Evolutionary conservation across 208 protist genomes (phyloP), one percentile per base, ranked within the genome.

Genomic region (Phytomonas francai): DNA sequence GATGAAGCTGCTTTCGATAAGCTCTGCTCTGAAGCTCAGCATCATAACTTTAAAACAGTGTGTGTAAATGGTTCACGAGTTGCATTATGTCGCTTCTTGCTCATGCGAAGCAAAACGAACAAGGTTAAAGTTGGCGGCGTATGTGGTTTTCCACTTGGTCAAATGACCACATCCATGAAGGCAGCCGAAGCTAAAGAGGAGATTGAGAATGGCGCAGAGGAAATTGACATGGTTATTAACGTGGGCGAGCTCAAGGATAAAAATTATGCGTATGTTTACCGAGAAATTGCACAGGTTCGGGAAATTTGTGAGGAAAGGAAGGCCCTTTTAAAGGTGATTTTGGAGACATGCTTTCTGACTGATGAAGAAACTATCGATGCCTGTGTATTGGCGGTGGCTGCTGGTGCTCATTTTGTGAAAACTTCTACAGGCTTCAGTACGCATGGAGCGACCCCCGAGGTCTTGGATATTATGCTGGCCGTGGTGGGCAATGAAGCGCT

Each of bases 191-290:
- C 93, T 8, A 56, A 54, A 31, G 75, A 87, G 36, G 76, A 72
- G 30, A 76, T 97, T 3, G 51, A 65, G 30, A 30, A 82, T 19
- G 97, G 96, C n/a, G 96, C 89, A 3, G 42, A 81, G 25, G 97
- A 98, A 65, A 81, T 98, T 29, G 97, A 98, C 76, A 97, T 98
- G 91, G 97, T 98, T 29, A 71, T 98, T 30, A 97, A 98, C 76
- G 73, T 97, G 25, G 96, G 94, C 34, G 73, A 69, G 12, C 45
- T 98, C 27, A 91, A 95, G 75, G 87, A 91, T 60, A 82, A 80
- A 67, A 71, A 89, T 66, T 98, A 96, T 72, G 5, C n/a, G 12
- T 75, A 76, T 34, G 91, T 98, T 28, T 93, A 86, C 66, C 72
- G 75, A 0, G 97, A 98, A 65, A 93, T 98, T 60, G 79, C 85